Evolutionary conservation across 2,329 filamentous ascomycete species (phyloP).

Genomic region (Alternaria brassicae): DNA sequence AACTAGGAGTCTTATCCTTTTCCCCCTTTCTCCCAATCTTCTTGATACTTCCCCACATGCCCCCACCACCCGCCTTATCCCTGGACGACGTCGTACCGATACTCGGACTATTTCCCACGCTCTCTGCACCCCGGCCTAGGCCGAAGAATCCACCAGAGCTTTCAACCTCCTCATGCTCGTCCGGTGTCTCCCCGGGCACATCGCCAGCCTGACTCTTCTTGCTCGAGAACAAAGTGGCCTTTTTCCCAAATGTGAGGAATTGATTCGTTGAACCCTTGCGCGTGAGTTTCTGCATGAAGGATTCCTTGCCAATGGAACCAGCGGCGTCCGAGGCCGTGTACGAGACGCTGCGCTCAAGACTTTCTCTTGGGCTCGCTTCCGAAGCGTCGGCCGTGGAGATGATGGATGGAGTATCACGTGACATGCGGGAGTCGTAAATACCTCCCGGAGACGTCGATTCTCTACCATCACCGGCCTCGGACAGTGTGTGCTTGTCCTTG

Average conservation of each 20-base stretch:
- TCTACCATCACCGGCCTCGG: constrained; percentile 30
- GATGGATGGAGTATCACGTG: constrained; percentile 54
- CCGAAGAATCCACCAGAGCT: constrained; percentile 24
- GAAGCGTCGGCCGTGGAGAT: constrained; percentile 50
- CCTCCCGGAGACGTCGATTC: not conserved
- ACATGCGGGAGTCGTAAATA: constrained; percentile 44
- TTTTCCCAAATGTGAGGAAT: constrained; percentile 54
- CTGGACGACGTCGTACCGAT: constrained; percentile 30
- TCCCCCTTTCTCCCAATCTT: constrained; percentile 52
- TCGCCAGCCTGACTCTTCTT: constrained; percentile 37
- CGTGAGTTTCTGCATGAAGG: constrained; percentile 59
- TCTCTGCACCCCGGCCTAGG: constrained; percentile 37
- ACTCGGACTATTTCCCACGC: constrained; percentile 45
- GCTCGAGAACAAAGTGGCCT: constrained; percentile 40
- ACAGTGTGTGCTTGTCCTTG: constrained; percentile 46
- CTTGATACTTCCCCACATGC: constrained; percentile 54
- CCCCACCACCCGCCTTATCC: constrained; percentile 42
- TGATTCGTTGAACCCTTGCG: constrained; percentile 57
- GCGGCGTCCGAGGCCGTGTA: constrained; percentile 47
- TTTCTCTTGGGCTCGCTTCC: constrained; percentile 49
- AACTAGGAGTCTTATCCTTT: constrained; percentile 55
- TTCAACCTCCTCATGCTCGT: constrained; percentile 50
- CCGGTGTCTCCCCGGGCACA: constrained; percentile 45
- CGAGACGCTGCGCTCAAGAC: constrained; percentile 50
- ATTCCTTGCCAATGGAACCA: constrained; percentile 52